A percentile compares a stretch with the other conserved stretches of the same genome.
phyloP scores from a whole-genome alignment of 2,329 filamentous ascomycete genomes.

The Daldinia sp. region DNA sequence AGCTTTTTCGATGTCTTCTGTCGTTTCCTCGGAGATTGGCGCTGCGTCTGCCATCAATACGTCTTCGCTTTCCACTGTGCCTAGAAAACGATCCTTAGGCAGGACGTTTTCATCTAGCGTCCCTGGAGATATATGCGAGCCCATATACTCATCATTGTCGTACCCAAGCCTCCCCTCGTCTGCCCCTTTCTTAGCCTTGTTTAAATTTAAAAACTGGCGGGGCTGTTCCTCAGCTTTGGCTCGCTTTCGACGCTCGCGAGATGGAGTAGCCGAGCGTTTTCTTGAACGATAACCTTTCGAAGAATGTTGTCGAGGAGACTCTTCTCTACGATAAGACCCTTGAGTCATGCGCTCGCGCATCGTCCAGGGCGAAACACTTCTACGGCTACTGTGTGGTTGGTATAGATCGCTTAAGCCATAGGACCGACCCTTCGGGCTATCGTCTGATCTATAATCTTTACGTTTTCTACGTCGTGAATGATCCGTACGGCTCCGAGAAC shows the following conservation, averaged over 20 bases:
- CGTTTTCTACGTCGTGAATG: neutral
- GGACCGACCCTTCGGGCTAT: conserved; percentile 5
- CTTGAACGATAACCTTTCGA: neutral
- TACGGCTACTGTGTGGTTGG: neutral
- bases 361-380: conserved; percentile 32
- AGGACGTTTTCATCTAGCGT: neutral
- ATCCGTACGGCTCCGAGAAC: conserved; percentile 13
- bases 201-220: conserved; percentile 1
- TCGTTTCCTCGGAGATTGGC: neutral
- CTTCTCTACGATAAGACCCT: neutral
- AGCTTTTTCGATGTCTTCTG: conserved; percentile 14
- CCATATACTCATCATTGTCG: conserved; percentile 34
- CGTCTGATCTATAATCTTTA: conserved; percentile 23
- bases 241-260: neutral
- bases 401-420: neutral
- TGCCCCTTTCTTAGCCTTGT: neutral
- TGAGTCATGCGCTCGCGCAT: conserved; percentile 27
- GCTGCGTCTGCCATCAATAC: conserved; percentile 2
- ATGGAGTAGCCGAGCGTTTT: neutral
- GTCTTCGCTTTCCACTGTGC: neutral
- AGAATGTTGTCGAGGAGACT: conserved; percentile 1
- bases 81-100: neutral
- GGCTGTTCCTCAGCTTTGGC: neutral
- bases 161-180: conserved; percentile 41
- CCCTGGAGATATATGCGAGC: neutral